Evolutionary conservation across 2,329 filamentous ascomycete species (phyloP), one percentile per base, ranked within the genome.

Genomic region (Fusarium tjaetaba): DNA sequence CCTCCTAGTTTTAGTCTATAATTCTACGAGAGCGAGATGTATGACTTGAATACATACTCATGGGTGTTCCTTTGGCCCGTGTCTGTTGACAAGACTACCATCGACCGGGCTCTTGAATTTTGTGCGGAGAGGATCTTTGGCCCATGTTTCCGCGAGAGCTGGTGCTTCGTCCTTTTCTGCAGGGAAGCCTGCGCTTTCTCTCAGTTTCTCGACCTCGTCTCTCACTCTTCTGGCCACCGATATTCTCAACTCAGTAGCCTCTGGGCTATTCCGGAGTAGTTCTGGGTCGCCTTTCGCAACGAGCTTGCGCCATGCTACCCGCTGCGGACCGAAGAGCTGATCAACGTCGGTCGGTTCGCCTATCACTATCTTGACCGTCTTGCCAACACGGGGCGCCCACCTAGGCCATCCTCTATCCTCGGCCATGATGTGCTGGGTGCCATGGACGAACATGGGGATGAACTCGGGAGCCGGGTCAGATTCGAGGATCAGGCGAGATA

Each of bases 361-460:
- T 81, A 97, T 95, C 4, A 91, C 91, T 57, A 97, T 86, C 53
- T 86, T 89, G 57, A 97, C 86, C 11, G 87, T 88, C 75, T 94
- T 92, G 58, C 92, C 91, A 16, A 90, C 83, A 7, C 96, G 89
- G 2, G 96, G 96, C 20, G 97, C 77, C 78, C 94, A 96, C 18
- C 94, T 90, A 2, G 96, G 96, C 77, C 91, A 97, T 5, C 83
- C 84, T 51, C 96, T 89, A 65, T 91, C 88, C 82, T 98, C 96
- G 77, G 94, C 89, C 96, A 98, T 98, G 75, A 97, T 87, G 67
- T 92, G 84, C 80, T 98, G 93, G 22, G 93, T 93, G 34, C 96
- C 96, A 78, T 98, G 94, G 56, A 98, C 92, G 86, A 97, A 99
- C 84, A 99, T 96, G 48, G 96, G 95, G 41, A 99, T 89, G 26